phyloP scores from a whole-genome alignment of 2,329 filamentous ascomycete genomes.

The Zasmidium cellare region DNA sequence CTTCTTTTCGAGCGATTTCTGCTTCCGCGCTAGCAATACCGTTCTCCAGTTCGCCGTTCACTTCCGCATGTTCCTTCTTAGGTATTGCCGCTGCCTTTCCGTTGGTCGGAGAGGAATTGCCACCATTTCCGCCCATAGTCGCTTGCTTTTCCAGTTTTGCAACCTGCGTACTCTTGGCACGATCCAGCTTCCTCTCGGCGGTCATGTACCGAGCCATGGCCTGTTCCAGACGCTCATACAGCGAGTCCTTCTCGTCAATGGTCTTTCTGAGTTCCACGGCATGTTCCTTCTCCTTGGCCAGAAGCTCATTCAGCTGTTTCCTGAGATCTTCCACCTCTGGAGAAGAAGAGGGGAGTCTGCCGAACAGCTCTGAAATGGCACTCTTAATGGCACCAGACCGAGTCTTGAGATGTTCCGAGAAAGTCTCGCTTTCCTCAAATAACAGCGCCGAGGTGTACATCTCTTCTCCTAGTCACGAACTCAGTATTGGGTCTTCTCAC shows the following conservation, averaged over 20 bases:
- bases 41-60: constrained; percentile 54
- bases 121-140: constrained; percentile 62
- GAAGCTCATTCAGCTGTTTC: constrained; percentile 68
- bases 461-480: constrained; percentile 34
- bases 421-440: constrained; percentile 58
- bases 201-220: constrained; percentile 91
- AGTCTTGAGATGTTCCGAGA: constrained; percentile 76
- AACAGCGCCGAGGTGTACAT: constrained; percentile 54
- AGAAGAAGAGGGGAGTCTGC: constrained; percentile 49
- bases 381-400: constrained; percentile 75
- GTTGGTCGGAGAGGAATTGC: constrained; percentile 42
- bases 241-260: constrained; percentile 36
- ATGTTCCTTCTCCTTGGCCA: constrained; percentile 74
- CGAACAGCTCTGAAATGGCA: constrained; percentile 70
- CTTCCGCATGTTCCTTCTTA: constrained; percentile 51
- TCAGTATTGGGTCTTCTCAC: constrained; percentile 33
- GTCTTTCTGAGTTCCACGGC: constrained; percentile 28
- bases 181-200: constrained; percentile 91
- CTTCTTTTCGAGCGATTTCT: constrained; percentile 75
- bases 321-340: constrained; percentile 74
- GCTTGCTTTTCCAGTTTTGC: constrained; percentile 91
- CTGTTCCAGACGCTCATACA: constrained; percentile 82
- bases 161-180: constrained; percentile 83
- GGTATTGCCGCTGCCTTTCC: constrained; percentile 40
- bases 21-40: constrained; percentile 64